phyloP scores from a whole-genome alignment of 371 early-diverging fungal genomes.

The Mortierella polycephala region DNA sequence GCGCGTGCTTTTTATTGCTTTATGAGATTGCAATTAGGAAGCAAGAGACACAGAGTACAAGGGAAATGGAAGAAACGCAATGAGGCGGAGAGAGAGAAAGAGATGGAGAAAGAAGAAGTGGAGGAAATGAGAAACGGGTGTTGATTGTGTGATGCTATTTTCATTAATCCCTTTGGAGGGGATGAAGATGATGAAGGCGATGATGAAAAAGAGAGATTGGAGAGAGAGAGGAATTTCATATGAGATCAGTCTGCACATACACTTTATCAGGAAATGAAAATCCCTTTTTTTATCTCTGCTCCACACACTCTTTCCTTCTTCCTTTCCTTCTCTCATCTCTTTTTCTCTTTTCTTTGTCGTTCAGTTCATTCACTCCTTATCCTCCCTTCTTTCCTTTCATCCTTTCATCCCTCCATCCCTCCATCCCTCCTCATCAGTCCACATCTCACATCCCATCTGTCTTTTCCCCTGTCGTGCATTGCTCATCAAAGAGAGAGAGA shows the following conservation, averaged over 20 bases:
- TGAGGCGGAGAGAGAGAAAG: neutral
- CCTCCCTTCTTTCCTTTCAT: neutral
- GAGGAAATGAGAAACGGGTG: too few relatives aligned
- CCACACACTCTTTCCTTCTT: neutral
- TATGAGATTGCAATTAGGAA: conserved; percentile 14
- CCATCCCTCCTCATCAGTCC: neutral
- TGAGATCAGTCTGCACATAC: neutral
- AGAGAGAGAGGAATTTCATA: too few relatives aligned
- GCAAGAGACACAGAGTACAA: neutral
- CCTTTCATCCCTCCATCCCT: neutral
- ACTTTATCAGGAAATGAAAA: neutral
- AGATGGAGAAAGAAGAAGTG: too few relatives aligned
- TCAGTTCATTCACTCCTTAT: neutral
- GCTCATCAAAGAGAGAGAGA: too few relatives aligned
- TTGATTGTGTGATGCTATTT: too few relatives aligned
- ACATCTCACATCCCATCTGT: neutral
- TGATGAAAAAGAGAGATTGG: too few relatives aligned
- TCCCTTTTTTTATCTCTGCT: neutral
- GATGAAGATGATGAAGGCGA: too few relatives aligned
- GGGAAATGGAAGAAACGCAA: neutral
- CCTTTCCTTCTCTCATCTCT: neutral
- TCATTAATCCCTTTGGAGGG: too few relatives aligned
- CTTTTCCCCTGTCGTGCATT: too few relatives aligned
- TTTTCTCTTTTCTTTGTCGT: neutral
- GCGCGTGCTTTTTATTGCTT: conserved; percentile 23